Evolutionary conservation across 2,329 filamentous ascomycete genomes (phyloP), one percentile per base, ranked within the genome.

Genomic region (Aspergillus calidoustus): DNA sequence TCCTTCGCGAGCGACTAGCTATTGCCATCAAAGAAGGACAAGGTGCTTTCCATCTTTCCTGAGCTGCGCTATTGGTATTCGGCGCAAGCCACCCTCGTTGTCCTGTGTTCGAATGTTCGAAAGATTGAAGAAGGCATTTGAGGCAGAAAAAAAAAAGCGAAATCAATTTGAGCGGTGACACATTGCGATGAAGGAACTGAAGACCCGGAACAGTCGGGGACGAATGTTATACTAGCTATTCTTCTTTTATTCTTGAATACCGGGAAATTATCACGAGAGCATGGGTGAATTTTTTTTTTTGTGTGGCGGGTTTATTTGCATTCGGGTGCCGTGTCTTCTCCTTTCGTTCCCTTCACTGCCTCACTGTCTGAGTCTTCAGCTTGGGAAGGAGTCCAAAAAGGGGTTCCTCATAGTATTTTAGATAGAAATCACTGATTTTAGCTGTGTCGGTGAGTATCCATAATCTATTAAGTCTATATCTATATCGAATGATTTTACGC

Each of bases 31-130:
- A 88, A 77, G 96, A 99, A 81, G 95, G 95, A 25, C 95, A 99
- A 76, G 95, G 95, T 31, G 95, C 96, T 63, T 99, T 99, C 86
- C 95, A 98, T 79, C 84, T 99, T 68, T 97, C 93, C 63, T 97
- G 68, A 64, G 56, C 19, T 49, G 34, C 34, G 34, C 34, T n/a
- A 28, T 47, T 54, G 28, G 38, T 13, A 34, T 38, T 28, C 17
- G 13, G 34, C 22, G 23, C 11, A 15, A 57, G 31, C 55, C 63
- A 43, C 34, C 23, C 9, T 57, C 47, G 23, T 23, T 51, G 19
- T 23, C 30, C 17, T 31, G 31, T 48, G 7, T 11, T 15, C 9
- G 30, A 67, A 53, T 61, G 65, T 49, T 54, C 60, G 64, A 61
- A 22, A 25, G 8, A 34, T 38, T 43, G 50, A 49, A 59, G 44